Base-by-base conservation (phyloP, 75 land plant genomes). In the Pinus tabuliformis region DNA sequence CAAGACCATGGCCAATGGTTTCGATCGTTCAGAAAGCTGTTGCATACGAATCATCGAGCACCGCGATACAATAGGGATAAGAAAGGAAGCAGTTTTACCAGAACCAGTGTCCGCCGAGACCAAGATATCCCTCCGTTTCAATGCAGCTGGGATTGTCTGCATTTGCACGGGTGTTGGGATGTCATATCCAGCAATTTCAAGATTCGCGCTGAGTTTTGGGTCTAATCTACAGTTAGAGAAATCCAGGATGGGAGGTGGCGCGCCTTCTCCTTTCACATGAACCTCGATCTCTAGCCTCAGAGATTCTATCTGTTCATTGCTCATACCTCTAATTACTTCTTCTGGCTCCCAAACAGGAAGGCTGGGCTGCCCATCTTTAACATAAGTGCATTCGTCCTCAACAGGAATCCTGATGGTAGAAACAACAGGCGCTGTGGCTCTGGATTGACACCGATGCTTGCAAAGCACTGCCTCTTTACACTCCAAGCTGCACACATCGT, bases 151-250 rank as follows among this genome's bases (percentile, higher is more conserved):
- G 17, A 95, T 86, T 20, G 89, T 83, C 78, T 93, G 98, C 98
- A 95, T 95, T 76, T 95, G 96, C n/a, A 95, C 91, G 57, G 98
- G 96, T 9, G 98, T 95, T 0, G 98, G 98, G 9, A 83, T 75
- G 15, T 83, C 92, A 82, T 88, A 95, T 5, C 92, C 94, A 15
- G 90, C 89, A 68, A 62, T 60, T 79, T 89, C 89, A 30, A 95
- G 76, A 79, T 95, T 95, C 54, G 79, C 74, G 61, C 83, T 78
- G 7, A 95, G 88, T 83, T 83, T 91, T 54, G 82, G 75, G 22
- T 83, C 77, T 65, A 95, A 84, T 17, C 68, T 74, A 57, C 90
- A 89, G 30, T 88, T 75, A 60, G 85, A 77, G 57, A 95, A 95
- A 16, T 95, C 86, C 74, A 95, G 42, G 20, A 93, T 79, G 12